Base-by-base conservation (phyloP, 164 flowering plant genomes). In the Sextonia rubra region DNA sequence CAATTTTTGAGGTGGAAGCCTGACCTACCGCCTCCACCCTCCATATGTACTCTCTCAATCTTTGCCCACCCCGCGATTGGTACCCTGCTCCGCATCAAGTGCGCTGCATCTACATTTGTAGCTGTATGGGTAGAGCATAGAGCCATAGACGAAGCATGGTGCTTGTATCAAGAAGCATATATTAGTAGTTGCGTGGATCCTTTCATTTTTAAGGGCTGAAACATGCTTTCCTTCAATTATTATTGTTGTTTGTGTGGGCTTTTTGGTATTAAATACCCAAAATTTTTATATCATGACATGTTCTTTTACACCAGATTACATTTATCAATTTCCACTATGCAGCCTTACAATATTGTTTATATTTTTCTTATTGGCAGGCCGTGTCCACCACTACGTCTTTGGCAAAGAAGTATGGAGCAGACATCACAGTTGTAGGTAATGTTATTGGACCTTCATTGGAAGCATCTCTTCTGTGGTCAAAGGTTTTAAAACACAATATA, bases 401-500 rank as follows among this genome's bases (percentile, higher is more conserved):
- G 80, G 99, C 99, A 24, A 95, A 91, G 82, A 95, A 92, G 79
- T 92, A 90, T 81, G 99, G 96, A 47, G 95, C 98, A 70, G 93
- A 92, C 70, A 90, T 95, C 69, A 94, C 99, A n/a, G 97, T 94
- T 66, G 90, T 92, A 27, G 91, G 98, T 92, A 71, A 86, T 81
- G 89, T 69, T 47, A 29, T 71, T 58, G 63, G 70, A 12, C 69
- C 70, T 68, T 18, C 66, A 12, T 62, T 60, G 20, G 11, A 55
- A 17, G 70, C 48, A 47, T 24, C 26, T 61, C 2, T 61, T 65
- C 32, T 26, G 20, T 15, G 8, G 12, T 32, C 68, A 8, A 37
- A 17, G 58, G 58, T 52, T 52, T 47, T 44, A 30, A 32, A 58
- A 37, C 4, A 8, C 44, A 69, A 71, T 64, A 37, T 70, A 73